Evolutionary conservation across 805 yeast species (phyloP), one percentile per base, ranked within the genome.

Genomic region (Ascoidea rubescens): DNA sequence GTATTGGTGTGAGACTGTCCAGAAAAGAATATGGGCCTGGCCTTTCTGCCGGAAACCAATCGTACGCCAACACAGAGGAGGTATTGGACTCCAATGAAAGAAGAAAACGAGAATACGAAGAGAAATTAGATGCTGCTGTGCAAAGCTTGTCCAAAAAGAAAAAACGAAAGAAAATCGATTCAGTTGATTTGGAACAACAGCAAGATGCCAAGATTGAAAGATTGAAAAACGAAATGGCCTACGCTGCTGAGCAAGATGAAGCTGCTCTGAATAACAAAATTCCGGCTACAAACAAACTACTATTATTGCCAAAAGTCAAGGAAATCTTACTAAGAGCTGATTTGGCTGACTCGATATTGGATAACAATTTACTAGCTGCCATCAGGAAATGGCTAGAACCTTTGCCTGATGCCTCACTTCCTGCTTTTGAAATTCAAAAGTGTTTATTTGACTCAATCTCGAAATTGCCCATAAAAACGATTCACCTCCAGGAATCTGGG

Each of bases 371-470:
- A 60, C 72, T 93, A 54, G 97, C 91, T 61, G 91, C 96, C 50
- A 90, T 93, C 31, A 78, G 98, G 59, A 82, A 88, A 65, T 93
- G 99, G 99, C 74, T 93, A 53, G 99, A 93, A 67, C 99, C 99
- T 33, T 74, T 93, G 60, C 99, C 99, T 4, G 98, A 95, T 72
- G 96, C 95, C 48, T 87, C 96, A 8, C 74, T 93, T 68, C 99
- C 99, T n/a, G 90, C 96, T 1, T 93, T 85, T 69, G 96, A 89
- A 66, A 91, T 93, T 58, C 99, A 93, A 66, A 87, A 84, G 65
- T 90, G 85, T 52, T 69, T 93, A 59, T 86, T 93, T 59, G 71
- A 72, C 17, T 84, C 95, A 44, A 70, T 93, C 53, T 74, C 77
- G 37, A 76, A 80, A 52, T 73, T 93, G 54, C 99, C 98, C 28